phyloP scores from a whole-genome alignment of 306 rosid genomes.

The Canavalia ensiformis region DNA sequence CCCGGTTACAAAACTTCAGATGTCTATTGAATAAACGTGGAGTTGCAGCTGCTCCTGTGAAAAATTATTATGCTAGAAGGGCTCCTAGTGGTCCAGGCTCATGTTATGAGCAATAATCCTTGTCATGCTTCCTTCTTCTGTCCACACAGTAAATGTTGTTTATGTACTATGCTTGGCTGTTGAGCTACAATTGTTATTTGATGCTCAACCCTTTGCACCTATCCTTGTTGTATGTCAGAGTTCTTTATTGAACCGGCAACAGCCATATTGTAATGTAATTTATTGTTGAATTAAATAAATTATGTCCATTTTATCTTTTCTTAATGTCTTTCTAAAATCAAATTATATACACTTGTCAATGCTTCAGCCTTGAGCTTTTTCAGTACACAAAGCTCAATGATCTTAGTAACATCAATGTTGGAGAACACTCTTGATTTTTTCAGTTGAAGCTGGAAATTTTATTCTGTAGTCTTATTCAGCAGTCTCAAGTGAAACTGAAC shows the following conservation, averaged over 20 bases:
- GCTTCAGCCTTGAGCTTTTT: conserved; percentile 32
- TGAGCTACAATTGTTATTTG: conserved; percentile 33
- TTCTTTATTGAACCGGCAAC: conserved; percentile 23
- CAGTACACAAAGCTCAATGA: neutral
- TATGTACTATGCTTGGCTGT: conserved; percentile 18
- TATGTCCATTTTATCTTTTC: conserved; percentile 11
- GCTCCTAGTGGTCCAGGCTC: conserved; percentile 88
- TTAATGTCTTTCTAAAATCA: conserved; percentile 20
- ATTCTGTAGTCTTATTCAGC: neutral
- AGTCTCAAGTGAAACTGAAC: neutral
- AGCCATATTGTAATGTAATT: conserved; percentile 37
- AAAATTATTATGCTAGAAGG: conserved; percentile 68
- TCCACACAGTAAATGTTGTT: conserved; percentile 15
- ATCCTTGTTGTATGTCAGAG: conserved; percentile 14
- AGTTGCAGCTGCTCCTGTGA: conserved; percentile 85
- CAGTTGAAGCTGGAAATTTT: neutral
- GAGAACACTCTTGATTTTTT: conserved; percentile 3
- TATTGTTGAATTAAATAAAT: conserved; percentile 23
- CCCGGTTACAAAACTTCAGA: conserved; percentile 79
- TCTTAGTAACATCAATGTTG: conserved; percentile 18
- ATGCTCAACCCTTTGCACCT: conserved; percentile 35
- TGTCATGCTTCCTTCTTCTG: conserved; percentile 17
- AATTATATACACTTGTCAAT: conserved; percentile 18
- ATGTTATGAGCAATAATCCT: conserved; percentile 75
- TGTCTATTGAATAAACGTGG: conserved; percentile 89